These are phyloP conservation scores for Neoascochyta sp. DNA, from an alignment of 2,329 filamentous ascomycete genomes.

Conservation along the genomic window DNA sequence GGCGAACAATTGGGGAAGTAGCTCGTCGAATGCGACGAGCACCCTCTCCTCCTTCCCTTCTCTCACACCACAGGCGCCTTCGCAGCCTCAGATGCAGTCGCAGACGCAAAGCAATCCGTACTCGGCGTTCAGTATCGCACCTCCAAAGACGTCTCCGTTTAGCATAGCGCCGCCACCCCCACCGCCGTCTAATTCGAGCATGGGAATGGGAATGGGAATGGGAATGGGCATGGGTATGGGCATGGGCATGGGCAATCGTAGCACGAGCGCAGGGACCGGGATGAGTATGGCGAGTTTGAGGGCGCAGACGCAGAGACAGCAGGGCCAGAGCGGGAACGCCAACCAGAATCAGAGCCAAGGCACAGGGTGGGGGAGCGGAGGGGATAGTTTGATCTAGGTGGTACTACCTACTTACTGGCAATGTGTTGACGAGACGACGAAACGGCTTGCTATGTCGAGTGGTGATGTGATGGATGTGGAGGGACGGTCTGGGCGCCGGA, in stretches of 20 bases:
- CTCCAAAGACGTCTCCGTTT: conserved; percentile 31
- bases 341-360: conserved; percentile 15
- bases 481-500: too few species aligned
- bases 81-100: conserved; percentile 14
- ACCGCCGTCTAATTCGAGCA: conserved; percentile 9
- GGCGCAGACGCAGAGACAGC: conserved; percentile 22
- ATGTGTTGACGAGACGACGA: too few species aligned
- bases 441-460: too few species aligned
- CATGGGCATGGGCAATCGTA: conserved; percentile 9
- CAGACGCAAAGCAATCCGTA: conserved; percentile 27
- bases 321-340: conserved; percentile 17
- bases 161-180: conserved; percentile 31
- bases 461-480: too few species aligned
- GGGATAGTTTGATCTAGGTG: conserved; percentile 31
- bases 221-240: conserved; percentile 26
- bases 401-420: too few species aligned
- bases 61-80: conserved; percentile 51
- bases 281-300: conserved; percentile 22
- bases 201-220: conserved; percentile 20
- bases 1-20: conserved; percentile 24
- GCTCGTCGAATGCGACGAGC: conserved; percentile 12
- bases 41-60: conserved; percentile 45
- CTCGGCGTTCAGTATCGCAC: conserved; percentile 38
- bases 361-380: conserved; percentile 20
- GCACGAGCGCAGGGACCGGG: conserved; percentile 4